phyloP scores from a whole-genome alignment of 371 early-diverging fungal genomes.

The Funneliformis caledonium region DNA sequence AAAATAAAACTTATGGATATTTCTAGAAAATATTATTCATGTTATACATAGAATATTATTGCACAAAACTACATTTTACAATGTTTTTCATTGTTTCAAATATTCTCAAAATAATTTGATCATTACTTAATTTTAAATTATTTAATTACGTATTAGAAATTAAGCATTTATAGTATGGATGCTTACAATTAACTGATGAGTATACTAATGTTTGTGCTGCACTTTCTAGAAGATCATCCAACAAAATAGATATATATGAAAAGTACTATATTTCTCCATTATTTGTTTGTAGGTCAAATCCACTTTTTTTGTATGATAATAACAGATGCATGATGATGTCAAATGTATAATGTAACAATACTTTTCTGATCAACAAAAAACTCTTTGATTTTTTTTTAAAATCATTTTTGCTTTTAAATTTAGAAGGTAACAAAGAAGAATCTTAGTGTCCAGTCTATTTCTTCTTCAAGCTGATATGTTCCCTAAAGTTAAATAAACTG shows the following conservation, averaged over 20 bases:
- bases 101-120: not conserved
- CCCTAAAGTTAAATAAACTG: constrained; percentile 17
- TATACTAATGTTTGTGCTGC: not conserved
- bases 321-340: not conserved
- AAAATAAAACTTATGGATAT: not conserved
- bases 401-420: constrained; percentile 2
- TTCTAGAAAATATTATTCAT: not conserved
- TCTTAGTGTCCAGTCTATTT: no score
- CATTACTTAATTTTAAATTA: not conserved
- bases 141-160: not conserved
- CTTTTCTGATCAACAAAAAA: not conserved
- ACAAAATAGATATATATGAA: not conserved
- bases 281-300: not conserved
- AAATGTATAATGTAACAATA: not conserved
- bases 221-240: not conserved
- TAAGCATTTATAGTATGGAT: not conserved
- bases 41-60: not conserved
- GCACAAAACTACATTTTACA: not conserved
- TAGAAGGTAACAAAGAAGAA: no score
- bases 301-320: not conserved
- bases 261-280: not conserved
- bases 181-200: not conserved
- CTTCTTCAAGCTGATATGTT: no score
- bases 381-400: not conserved
- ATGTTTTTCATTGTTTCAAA: not conserved